phyloP scores from a whole-genome alignment of 805 yeast genomes.

The Metschnikowia proteae region DNA sequence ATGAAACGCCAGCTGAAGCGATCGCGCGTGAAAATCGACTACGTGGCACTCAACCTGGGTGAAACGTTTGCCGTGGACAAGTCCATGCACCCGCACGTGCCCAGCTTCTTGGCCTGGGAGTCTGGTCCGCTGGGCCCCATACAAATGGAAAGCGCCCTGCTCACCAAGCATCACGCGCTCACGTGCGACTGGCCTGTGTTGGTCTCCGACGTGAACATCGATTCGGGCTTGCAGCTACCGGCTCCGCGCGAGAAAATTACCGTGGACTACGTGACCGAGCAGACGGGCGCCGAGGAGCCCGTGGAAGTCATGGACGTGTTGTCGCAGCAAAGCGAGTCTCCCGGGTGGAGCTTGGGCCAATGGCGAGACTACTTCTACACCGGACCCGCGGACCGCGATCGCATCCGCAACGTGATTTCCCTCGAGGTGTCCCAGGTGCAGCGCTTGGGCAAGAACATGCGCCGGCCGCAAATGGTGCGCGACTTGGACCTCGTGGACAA shows the following conservation, averaged over 20 bases:
- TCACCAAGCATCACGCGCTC: conserved; percentile 36
- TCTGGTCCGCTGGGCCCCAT: conserved; percentile 9
- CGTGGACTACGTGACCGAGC: conserved; percentile 51
- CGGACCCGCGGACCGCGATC: conserved; percentile 46
- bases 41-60: conserved; percentile 76
- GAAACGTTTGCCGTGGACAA: conserved; percentile 47
- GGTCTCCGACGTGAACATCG: conserved; percentile 30
- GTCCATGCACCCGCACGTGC: conserved; percentile 52
- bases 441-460: conserved; percentile 43
- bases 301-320: conserved; percentile 89
- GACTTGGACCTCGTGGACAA: conserved; percentile 64
- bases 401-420: conserved; percentile 77
- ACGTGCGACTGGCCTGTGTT: conserved; percentile 43
- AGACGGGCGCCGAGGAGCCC: conserved; percentile 58
- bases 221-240: conserved; percentile 56
- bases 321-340: conserved; percentile 62
- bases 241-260: conserved; percentile 34
- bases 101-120: conserved; percentile 13
- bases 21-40: conserved; percentile 56
- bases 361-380: conserved; percentile 72
- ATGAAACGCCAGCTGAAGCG: conserved; percentile 54
- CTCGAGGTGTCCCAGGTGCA: conserved; percentile 66
- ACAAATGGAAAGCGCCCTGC: conserved; percentile 29
- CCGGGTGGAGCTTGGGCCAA: conserved; percentile 63
- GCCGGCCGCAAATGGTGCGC: conserved; percentile 64